Percentiles rank a stretch among this genome's conserved stretches.
phyloP scores from a whole-genome alignment of 2,329 filamentous ascomycete genomes.

The Nemania diffusa region DNA sequence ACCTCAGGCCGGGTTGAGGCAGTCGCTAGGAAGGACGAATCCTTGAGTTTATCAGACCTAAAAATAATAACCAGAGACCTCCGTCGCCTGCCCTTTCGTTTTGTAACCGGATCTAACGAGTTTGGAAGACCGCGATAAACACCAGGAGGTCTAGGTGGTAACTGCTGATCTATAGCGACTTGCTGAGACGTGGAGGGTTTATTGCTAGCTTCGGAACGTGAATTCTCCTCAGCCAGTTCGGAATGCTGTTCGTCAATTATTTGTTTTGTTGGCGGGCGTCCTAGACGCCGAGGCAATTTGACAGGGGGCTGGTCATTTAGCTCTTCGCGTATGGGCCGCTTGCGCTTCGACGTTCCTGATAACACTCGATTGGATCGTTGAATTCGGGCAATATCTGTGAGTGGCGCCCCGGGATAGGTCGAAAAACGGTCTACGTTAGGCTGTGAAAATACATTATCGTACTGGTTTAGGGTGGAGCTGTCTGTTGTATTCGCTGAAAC shows the following conservation, averaged over 20 bases:
- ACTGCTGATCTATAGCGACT: neutral
- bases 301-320: slow-evolving; percentile 19
- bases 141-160: slow-evolving; percentile 36
- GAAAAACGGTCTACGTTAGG: slow-evolving; percentile 36
- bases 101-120: slow-evolving; percentile 43
- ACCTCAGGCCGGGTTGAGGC: neutral
- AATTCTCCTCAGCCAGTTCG: neutral
- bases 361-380: neutral
- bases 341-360: slow-evolving; percentile 32
- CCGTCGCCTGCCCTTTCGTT: slow-evolving; percentile 44
- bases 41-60: slow-evolving; percentile 43
- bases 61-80: slow-evolving; percentile 49
- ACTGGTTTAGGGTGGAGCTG: neutral
- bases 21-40: slow-evolving; percentile 38
- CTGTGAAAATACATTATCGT: slow-evolving; percentile 37
- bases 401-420: slow-evolving; percentile 20
- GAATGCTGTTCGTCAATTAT: neutral
- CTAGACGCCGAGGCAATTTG: slow-evolving; percentile 16
- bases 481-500: neutral
- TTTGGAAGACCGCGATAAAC: slow-evolving; percentile 46
- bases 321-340: slow-evolving; percentile 21
- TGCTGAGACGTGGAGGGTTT: neutral
- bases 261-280: slow-evolving; percentile 11
- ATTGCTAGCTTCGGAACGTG: neutral
- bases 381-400: slow-evolving; percentile 35